These are phyloP conservation scores for Ochromonas danica DNA, from an alignment of 108 stramenopile species.

Conservation along the genomic window DNA sequence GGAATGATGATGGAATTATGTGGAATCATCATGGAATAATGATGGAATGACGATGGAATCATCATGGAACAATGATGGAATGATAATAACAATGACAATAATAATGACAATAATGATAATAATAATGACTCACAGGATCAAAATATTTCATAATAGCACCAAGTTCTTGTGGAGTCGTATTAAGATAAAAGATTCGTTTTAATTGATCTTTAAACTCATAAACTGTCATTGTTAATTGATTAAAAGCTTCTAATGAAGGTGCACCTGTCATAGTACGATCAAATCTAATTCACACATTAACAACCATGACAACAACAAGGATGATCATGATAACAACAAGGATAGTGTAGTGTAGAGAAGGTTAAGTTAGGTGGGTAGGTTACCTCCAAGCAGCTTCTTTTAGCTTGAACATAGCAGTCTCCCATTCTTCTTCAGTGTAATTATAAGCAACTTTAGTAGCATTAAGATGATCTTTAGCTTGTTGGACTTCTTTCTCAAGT, in stretches of 20 bases:
- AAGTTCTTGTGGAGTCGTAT: constrained; percentile 27
- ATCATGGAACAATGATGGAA: too few species aligned
- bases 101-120: too few species aligned
- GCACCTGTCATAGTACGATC: constrained; percentile 29
- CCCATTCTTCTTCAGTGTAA: constrained; percentile 18
- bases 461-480: neutral
- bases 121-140: neutral
- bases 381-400: constrained; percentile 31
- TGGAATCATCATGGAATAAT: neutral
- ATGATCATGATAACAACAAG: too few species aligned
- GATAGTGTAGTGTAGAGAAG: too few species aligned
- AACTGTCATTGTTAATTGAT: neutral
- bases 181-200: neutral
- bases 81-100: too few species aligned
- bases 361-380: too few species aligned
- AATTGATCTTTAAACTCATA: constrained; percentile 34
- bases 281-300: neutral
- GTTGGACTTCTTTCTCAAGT: neutral
- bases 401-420: constrained; percentile 10
- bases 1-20: too few species aligned
- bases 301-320: too few species aligned
- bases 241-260: constrained; percentile 19
- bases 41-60: too few species aligned
- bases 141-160: constrained; percentile 36
- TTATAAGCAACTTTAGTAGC: constrained; percentile 27